phyloP scores from a whole-genome alignment of 2,329 filamentous ascomycete species.

The Hortaea sp. region DNA sequence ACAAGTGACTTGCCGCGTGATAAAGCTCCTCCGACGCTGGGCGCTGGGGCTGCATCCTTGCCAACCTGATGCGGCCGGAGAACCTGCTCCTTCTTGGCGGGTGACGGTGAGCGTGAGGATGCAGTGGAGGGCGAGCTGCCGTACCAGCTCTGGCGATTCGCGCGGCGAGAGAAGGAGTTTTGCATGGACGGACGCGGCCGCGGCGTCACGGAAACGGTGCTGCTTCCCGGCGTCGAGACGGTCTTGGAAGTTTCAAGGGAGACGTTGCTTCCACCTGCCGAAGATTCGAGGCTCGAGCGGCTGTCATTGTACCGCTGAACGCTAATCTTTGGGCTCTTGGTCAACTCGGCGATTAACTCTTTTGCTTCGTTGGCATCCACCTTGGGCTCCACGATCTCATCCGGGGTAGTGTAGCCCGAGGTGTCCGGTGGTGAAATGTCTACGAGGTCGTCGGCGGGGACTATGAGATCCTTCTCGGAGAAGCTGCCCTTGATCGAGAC shows the following conservation, averaged over 20 bases:
- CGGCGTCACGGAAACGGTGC: slow-evolving; percentile 11
- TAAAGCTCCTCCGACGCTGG: slow-evolving; percentile 1
- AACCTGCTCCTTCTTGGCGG: slow-evolving; percentile 13
- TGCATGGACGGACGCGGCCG: slow-evolving; percentile 12
- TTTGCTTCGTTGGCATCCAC: slow-evolving; percentile 19
- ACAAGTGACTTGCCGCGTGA: slow-evolving; percentile 8
- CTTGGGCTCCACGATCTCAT: slow-evolving; percentile 27
- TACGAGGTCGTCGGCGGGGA: slow-evolving; percentile 23
- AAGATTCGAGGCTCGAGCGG: slow-evolving; percentile 15
- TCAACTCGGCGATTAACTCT: slow-evolving; percentile 21
- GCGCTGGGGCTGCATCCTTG: slow-evolving; percentile 2
- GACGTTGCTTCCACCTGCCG: slow-evolving; percentile 8
- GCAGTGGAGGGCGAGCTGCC: slow-evolving; percentile 15
- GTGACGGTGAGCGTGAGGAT: slow-evolving; percentile 24
- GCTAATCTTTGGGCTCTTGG: slow-evolving; percentile 21
- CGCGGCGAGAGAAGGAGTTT: slow-evolving; percentile 15
- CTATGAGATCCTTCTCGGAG: slow-evolving; percentile 36
- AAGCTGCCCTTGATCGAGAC: slow-evolving; percentile 39
- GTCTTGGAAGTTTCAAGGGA: slow-evolving; percentile 16
- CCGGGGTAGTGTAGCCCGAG: slow-evolving; percentile 36
- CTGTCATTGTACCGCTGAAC: slow-evolving; percentile 7
- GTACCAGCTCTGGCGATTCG: slow-evolving; percentile 21
- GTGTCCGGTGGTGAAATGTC: slow-evolving; percentile 30
- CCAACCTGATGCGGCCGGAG: neutral
- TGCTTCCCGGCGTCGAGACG: slow-evolving; percentile 13